Evolutionary conservation across 768 basidiomycete genomes (phyloP).

Genomic region (Panaeolus papilionaceus): DNA sequence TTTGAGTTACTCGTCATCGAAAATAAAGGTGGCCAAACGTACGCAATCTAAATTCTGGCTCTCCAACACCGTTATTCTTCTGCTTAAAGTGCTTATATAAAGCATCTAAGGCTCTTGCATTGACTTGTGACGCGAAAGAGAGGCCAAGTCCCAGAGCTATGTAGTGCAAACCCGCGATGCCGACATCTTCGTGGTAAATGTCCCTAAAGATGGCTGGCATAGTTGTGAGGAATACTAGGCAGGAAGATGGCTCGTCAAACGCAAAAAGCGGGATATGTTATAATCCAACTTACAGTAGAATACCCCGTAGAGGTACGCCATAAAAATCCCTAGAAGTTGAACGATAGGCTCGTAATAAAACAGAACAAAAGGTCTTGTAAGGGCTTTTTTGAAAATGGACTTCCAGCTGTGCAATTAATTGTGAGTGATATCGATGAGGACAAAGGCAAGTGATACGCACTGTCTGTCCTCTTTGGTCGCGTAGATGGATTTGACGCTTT

Average conservation of each 20-base stretch:
- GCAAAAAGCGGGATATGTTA: not conserved
- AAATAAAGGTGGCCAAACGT: conserved; percentile 25
- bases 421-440: not conserved
- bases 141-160: conserved; percentile 74
- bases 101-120: conserved; percentile 61
- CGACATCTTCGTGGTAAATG: conserved; percentile 58
- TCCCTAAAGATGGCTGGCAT: conserved; percentile 63
- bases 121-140: conserved; percentile 54
- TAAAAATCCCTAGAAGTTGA: conserved; percentile 69
- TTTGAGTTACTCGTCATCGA: conserved; percentile 7
- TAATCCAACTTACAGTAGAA: conserved; percentile 54
- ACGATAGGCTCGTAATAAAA: conserved; percentile 69
- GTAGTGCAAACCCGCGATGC: conserved; percentile 73
- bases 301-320: conserved; percentile 72
- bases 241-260: not conserved
- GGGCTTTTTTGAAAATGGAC: conserved; percentile 53
- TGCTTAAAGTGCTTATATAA: conserved; percentile 56
- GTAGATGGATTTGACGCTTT: conserved; percentile 53
- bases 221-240: conserved; percentile 68
- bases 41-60: conserved; percentile 59
- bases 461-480: conserved; percentile 47
- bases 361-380: conserved; percentile 73
- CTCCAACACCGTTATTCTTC: conserved; percentile 53
- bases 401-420: conserved; percentile 39
- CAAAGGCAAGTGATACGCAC: conserved; percentile 37